Conservation (phyloP, 257 asterid species). For the Forsythia suspensa region DNA sequence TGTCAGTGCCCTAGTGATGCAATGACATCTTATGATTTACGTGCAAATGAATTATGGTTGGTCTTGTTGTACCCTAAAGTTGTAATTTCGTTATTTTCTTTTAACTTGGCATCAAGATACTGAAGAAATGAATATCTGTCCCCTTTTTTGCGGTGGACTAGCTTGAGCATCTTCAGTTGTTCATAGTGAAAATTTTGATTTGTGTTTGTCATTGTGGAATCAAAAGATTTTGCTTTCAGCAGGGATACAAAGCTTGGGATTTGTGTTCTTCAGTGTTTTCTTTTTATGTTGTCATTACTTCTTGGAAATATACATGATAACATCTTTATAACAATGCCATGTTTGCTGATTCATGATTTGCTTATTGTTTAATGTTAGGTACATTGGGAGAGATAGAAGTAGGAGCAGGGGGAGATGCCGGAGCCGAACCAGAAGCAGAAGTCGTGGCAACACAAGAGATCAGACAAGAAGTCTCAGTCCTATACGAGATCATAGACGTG, state of each 20-base stretch:
- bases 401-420: constrained; percentile 31
- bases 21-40: constrained; percentile 1
- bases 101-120: not conserved
- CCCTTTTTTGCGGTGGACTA: no score
- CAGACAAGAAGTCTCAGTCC: constrained; percentile 66
- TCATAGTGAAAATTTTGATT: no score
- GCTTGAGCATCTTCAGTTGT: no score
- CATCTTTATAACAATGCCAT: not conserved
- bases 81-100: not conserved
- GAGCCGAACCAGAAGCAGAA: constrained; percentile 38
- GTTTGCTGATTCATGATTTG: not conserved
- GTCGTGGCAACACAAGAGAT: constrained; percentile 40
- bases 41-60: not conserved
- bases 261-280: no score
- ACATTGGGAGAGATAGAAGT: constrained; percentile 44
- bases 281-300: not conserved
- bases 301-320: not conserved
- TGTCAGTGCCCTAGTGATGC: constrained; percentile 9
- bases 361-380: constrained; percentile 37
- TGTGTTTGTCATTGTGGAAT: no score
- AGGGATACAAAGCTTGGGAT: no score
- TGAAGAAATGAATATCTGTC: not conserved
- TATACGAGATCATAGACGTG: constrained; percentile 36
- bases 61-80: not conserved
- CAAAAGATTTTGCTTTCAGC: no score